Evolutionary conservation across 768 basidiomycete species (phyloP), one percentile per base, ranked within the genome.

Genomic region (Boletus sp.): DNA sequence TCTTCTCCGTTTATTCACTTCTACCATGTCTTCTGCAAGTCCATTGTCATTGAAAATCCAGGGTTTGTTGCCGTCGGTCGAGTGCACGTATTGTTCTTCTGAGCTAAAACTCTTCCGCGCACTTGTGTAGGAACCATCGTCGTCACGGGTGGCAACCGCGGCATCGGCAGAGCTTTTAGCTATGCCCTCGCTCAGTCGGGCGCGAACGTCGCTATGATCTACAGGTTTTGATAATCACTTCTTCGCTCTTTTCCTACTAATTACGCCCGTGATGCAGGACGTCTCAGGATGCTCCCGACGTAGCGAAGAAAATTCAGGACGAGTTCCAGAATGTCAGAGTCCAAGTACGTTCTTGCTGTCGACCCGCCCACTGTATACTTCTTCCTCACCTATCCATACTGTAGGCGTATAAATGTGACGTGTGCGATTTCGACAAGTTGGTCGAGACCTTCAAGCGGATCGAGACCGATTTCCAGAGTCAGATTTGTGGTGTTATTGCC

Each of bases 351-450:
- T 4, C 10, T 30, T n/a, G 3, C 15, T 19, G 13, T 15, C 3
- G 3, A 11, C 25, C 7, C 7, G 6, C 5, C 3, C 10, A 1
- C 2, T 19, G 25, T 1, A 9, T 5, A 3, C 15, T 7, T 21
- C 5, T 15, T 37, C 0, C 2, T 27, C 7, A 10, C 7, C 1
- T 33, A 13, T n/a, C 23, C 17, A 1, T 6, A 2, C 4, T 21
- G 4, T n/a, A 82, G 83, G 83, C 84, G 0, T 87, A 79, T 50
- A 72, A 85, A 67, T 83, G 83, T 56, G 83, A 87, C 57, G 84
- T 86, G 15, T 74, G 77, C 10, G 69, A 85, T 42, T 63, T 72
- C 1, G 73, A 77, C 5, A 56, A 70, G 11, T 74, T 83, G 51
- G 69, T 65, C 25, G 62, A 74, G 47, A 78, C 75, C 0, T 77